Evolutionary conservation across 257 asterid species (phyloP).

Genomic region (Solanum clarkiae): DNA sequence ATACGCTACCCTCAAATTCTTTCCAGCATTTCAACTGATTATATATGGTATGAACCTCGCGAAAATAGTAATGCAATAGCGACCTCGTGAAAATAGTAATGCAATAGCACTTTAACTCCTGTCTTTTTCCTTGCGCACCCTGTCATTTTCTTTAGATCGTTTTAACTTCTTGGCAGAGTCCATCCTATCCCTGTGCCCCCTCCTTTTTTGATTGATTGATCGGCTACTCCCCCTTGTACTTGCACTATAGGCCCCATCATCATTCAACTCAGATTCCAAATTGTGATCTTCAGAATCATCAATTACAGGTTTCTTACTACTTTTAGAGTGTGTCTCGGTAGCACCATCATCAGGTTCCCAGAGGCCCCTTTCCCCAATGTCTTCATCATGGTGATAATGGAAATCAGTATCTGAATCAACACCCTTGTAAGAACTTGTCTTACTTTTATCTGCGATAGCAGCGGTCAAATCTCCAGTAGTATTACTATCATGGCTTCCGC

Average conservation of each 20-base stretch:
- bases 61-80: not conserved
- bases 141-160: not conserved
- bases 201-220: not conserved
- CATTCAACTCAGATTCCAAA: not conserved
- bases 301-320: not conserved
- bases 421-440: slow-evolving; percentile 8
- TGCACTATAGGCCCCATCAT: not conserved
- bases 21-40: not conserved
- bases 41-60: not conserved
- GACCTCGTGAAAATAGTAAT: not conserved
- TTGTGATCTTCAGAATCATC: not conserved
- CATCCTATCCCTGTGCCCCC: not conserved
- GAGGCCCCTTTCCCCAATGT: slow-evolving; percentile 30
- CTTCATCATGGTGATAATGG: slow-evolving; percentile 9
- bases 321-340: not conserved
- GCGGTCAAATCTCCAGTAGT: slow-evolving; percentile 12
- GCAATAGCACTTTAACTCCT: not conserved
- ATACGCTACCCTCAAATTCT: not conserved
- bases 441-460: slow-evolving; percentile 16
- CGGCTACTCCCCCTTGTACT: not conserved
- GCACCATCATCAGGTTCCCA: slow-evolving; percentile 37
- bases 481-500: slow-evolving; percentile 9
- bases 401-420: slow-evolving; percentile 5
- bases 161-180: not conserved
- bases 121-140: not conserved